Evolutionary conservation across 441 rosid genomes (phyloP).

Genomic region (Mallotus japonicus): DNA sequence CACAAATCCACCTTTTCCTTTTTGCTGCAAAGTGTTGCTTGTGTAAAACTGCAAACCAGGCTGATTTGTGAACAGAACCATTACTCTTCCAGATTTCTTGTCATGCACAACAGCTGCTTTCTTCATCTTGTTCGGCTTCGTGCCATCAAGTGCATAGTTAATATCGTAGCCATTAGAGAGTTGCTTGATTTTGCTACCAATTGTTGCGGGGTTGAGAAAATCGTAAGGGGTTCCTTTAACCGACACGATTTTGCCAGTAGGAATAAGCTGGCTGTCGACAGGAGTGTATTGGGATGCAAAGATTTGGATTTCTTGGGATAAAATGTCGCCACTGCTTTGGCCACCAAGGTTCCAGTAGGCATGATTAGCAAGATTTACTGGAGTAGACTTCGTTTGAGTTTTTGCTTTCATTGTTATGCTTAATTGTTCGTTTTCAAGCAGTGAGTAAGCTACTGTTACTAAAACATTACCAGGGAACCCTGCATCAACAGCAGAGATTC

Average conservation of each 20-base stretch:
- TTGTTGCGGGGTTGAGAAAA: slow-evolving; percentile 47
- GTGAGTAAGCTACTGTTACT: slow-evolving; percentile 45
- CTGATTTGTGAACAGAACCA: slow-evolving; percentile 62
- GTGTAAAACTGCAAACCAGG: slow-evolving; percentile 88
- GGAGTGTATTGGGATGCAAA: slow-evolving; percentile 61
- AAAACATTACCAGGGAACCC: slow-evolving; percentile 72
- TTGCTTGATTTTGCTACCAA: slow-evolving; percentile 50
- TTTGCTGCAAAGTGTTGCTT: slow-evolving; percentile 43
- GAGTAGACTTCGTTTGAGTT: slow-evolving; percentile 61
- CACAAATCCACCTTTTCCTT: slow-evolving; percentile 67
- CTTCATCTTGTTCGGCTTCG: slow-evolving; percentile 30
- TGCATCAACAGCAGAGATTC: slow-evolving; percentile 20
- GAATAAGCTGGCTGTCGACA: slow-evolving; percentile 52
- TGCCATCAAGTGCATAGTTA: slow-evolving; percentile 61
- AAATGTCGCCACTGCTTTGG: slow-evolving; percentile 61
- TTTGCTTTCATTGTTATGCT: slow-evolving; percentile 60
- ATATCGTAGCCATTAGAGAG: slow-evolving; percentile 71
- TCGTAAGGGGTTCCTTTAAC: slow-evolving; percentile 84
- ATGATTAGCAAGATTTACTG: slow-evolving; percentile 80
- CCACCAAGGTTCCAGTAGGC: slow-evolving; percentile 88
- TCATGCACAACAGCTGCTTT: slow-evolving; percentile 57
- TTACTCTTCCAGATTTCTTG: slow-evolving; percentile 55
- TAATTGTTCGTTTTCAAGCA: slow-evolving; percentile 34
- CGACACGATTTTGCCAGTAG: slow-evolving; percentile 56
- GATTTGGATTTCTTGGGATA: slow-evolving; percentile 57